A percentile compares a stretch with the other conserved stretches of the same genome.
Conservation (phyloP, 305 asterid species). For the Ajuga reptans region DNA sequence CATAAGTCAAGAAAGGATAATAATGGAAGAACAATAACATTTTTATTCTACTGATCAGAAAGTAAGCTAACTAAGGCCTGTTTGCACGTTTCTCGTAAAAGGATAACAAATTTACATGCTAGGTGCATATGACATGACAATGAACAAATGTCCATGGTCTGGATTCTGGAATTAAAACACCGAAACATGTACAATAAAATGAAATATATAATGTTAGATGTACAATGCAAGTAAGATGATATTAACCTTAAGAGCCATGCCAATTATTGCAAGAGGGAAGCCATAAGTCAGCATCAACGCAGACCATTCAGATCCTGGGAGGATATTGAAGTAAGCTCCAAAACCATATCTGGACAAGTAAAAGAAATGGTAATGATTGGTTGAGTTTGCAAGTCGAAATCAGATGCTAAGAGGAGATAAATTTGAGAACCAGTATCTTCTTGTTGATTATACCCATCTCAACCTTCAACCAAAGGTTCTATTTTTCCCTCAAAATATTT, state of each 20-base stretch:
- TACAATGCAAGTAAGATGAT: background rate
- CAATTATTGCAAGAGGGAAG: slow-evolving; percentile 88
- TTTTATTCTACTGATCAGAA: background rate
- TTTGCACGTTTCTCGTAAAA: background rate
- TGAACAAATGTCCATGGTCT: background rate
- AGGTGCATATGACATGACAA: background rate
- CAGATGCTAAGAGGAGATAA: background rate
- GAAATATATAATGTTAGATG: background rate
- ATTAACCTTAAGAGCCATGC: slow-evolving; percentile 97
- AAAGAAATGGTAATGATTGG: background rate
- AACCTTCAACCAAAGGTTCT: background rate
- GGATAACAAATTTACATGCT: background rate
- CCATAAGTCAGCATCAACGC: slow-evolving; percentile 94
- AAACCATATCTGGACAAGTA: slow-evolving; percentile 65
- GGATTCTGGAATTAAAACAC: background rate
- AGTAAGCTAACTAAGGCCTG: background rate
- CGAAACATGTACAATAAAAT: background rate
- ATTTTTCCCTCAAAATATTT: background rate
- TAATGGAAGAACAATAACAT: background rate
- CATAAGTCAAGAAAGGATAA: slow-evolving; percentile 11
- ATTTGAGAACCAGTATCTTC: background rate
- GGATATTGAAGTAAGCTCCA: slow-evolving; percentile 90
- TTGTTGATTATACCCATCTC: background rate
- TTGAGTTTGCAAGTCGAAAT: background rate
- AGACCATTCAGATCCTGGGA: slow-evolving; percentile 98